Conservation (phyloP, 2,329 filamentous ascomycete species). For the Stachybotrys chartarum region DNA sequence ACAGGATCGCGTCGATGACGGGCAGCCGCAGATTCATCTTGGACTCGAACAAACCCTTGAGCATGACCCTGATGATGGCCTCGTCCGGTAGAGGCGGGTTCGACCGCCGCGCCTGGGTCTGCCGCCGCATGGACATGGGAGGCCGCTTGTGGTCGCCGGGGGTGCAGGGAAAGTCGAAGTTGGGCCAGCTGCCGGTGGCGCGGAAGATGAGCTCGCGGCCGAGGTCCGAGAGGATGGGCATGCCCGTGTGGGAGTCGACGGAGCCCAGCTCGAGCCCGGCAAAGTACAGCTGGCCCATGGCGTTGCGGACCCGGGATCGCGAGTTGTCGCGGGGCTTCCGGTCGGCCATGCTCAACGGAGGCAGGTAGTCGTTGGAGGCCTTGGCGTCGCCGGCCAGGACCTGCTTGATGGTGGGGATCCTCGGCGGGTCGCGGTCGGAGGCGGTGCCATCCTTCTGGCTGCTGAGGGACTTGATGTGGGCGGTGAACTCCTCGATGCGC, state of each 20-base stretch:
- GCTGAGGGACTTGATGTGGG: not conserved
- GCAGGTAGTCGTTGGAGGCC: not conserved
- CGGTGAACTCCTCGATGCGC: not conserved
- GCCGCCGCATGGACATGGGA: not conserved
- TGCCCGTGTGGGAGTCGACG: slow-evolving; percentile 38
- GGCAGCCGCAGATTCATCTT: slow-evolving; percentile 40
- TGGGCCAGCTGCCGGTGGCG: slow-evolving; percentile 27
- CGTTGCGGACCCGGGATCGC: not conserved
- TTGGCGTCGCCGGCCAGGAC: not conserved
- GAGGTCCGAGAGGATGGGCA: slow-evolving; percentile 39
- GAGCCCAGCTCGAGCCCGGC: slow-evolving; percentile 38
- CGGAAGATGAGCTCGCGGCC: slow-evolving; percentile 41
- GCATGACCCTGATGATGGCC: slow-evolving; percentile 13
- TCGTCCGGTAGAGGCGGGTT: not conserved
- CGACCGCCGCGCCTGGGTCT: not conserved
- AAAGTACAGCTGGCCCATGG: slow-evolving; percentile 34
- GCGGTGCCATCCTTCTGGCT: not conserved
- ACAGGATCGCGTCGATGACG: slow-evolving; percentile 37
- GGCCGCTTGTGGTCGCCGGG: slow-evolving; percentile 22
- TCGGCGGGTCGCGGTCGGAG: not conserved
- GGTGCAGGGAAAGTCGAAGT: slow-evolving; percentile 10
- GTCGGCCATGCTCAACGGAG: not conserved
- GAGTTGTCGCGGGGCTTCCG: not conserved
- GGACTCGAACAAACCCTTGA: slow-evolving; percentile 16
- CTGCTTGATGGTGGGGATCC: not conserved